Evolutionary conservation across 1,139 yeast species (phyloP), one percentile per base, ranked within the genome.

Genomic region (Geotrichum australiense): DNA sequence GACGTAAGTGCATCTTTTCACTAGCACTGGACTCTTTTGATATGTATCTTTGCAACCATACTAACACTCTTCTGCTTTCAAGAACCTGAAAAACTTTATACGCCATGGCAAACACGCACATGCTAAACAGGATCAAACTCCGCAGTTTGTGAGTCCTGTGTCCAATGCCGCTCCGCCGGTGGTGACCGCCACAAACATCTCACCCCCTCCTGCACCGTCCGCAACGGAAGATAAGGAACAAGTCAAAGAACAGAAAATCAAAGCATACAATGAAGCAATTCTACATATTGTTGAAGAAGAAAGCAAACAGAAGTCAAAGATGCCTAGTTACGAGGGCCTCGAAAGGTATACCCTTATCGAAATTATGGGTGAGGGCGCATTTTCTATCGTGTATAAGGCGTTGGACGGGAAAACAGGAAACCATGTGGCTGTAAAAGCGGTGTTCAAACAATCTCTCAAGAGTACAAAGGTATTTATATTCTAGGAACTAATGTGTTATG

Each of bases 301-400:
- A 55, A 69, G 68, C 28, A 61, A 62, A 53, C 61, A 59, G 51
- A 61, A 59, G 45, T 59, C 58, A 42, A 61, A 53, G 55, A 56
- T 60, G 53, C 70, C 70, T 16, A 59, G 65, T 39, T 77, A 74
- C 50, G 75, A 73, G 22, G 73, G 74, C 1, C 60, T 74, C 22
- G 74, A 71, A 35, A 34, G 68, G 20, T 77, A 71, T 56, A 58
- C 60, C 37, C 62, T 75, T 35, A 48, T 69, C 45, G 74, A 62
- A 47, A 65, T 66, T 50, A 64, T 67, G 63, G 72, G 71, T 39
- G 73, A 68, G 59, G 98, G 98, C 16, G 98, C 97, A 0, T 89
- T 89, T 59, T 84, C 95, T 3, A 72, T 76, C 18, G 97, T 91
- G 5, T 87, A 79, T 62, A 76, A 76, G 53, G 96, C 95, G 0